Conservation (phyloP, 2,329 filamentous ascomycete species). For the Calycina herbarum region DNA sequence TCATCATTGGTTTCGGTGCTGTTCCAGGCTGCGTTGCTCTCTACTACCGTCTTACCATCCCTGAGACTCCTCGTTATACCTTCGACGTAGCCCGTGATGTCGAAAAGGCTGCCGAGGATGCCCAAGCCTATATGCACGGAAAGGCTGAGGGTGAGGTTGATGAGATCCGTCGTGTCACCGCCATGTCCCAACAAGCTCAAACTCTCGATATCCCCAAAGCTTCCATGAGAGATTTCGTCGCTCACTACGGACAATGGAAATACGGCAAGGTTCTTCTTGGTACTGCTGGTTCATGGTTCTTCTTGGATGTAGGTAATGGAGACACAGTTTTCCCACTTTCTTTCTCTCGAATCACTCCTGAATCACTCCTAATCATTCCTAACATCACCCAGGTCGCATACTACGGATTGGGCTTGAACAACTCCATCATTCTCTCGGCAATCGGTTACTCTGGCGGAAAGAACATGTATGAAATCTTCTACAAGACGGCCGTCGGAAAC, state of each 20-base stretch:
- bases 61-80: constrained; percentile 85
- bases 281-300: constrained; percentile 84
- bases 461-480: constrained; percentile 67
- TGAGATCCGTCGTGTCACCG: constrained; percentile 62
- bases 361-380: too few relatives aligned
- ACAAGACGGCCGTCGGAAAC: constrained; percentile 74
- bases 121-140: constrained; percentile 70
- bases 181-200: constrained; percentile 52
- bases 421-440: constrained; percentile 67
- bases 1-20: constrained; percentile 69
- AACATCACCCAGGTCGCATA: constrained; percentile 14
- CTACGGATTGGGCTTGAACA: constrained; percentile 68
- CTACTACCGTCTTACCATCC: constrained; percentile 82
- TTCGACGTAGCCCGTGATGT: constrained; percentile 79
- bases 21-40: constrained; percentile 78
- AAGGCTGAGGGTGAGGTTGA: constrained; percentile 63
- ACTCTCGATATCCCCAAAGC: constrained; percentile 67
- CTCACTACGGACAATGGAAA: constrained; percentile 69
- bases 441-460: constrained; percentile 69
- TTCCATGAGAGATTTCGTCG: constrained; percentile 68
- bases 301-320: constrained; percentile 41
- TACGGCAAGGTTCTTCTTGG: constrained; percentile 72
- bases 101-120: constrained; percentile 70
- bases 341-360: too few relatives aligned
- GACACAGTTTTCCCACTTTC: too few relatives aligned